Evolutionary conservation across 352 stramenopile genomes (phyloP), one percentile per base, ranked within the genome.

Genomic region (Hyphochytrium catenoides): DNA sequence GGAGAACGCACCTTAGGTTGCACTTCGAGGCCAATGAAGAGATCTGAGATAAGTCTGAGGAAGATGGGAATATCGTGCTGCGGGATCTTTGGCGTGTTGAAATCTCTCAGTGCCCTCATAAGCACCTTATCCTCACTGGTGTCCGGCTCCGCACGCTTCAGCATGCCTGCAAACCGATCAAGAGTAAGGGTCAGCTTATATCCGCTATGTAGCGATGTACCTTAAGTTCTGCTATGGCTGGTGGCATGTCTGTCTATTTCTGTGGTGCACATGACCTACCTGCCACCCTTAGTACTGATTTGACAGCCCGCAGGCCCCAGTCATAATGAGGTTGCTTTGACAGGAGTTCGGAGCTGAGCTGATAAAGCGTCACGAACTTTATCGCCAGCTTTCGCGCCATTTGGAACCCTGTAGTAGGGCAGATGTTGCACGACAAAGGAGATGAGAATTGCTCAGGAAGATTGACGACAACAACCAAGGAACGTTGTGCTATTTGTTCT

Each of bases 81-180:
- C 5, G 91, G 82, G 29, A 96, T 93, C 59, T 95, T 95, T 25
- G 81, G 81, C 20, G 91, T 58, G 44, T 95, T 95, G 35, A 95
- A 95, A 50, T 95, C 83, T 11, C 82, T 59, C n/a, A 96, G 57
- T 0, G 84, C 87, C 4, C 83, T 64, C 65, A 95, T 75, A 1
- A 96, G 54, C 26, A 95, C 66, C 34, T 79, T 72, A 17, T 88
- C 65, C 52, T 95, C 85, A 2, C 61, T 58, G 1, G 93, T 44
- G 33, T 92, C 83, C 0, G 77, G 71, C 40, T 94, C 78, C 2
- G 70, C 72, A 16, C 83, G 74, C 42, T 94, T 94, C 47, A 94
- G 87, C 0, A 60, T 52, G 0, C n/a, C n/a, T n/a, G n/a, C n/a
- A n/a, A n/a, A n/a, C n/a, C n/a, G n/a, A n/a, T n/a, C n/a, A n/a